These are phyloP conservation scores for Dioscorea cayenensis DNA, from an alignment of 116 monocot genomes.

Conservation along the genomic window DNA sequence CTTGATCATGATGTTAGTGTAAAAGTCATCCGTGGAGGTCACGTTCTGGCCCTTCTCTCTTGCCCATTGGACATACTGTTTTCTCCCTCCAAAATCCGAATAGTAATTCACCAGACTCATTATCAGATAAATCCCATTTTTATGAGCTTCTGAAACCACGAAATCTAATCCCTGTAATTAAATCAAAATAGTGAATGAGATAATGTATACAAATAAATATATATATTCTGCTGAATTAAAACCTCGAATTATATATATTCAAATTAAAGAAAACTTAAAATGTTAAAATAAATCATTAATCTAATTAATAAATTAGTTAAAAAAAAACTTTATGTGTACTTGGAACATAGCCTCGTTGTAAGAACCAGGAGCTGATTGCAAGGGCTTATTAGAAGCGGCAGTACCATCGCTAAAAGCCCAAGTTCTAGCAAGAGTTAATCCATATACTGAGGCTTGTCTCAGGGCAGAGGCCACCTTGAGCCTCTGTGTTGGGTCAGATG, in stretches of 20 bases:
- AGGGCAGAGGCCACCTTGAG: neutral
- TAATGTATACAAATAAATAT: too few relatives aligned
- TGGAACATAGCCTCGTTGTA: neutral
- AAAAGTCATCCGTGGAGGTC: constrained; percentile 85
- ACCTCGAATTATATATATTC: too few relatives aligned
- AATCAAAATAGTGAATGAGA: too few relatives aligned
- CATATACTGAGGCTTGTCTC: neutral
- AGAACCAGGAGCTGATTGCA: neutral
- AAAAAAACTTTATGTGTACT: too few relatives aligned
- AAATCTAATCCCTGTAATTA: constrained; percentile 79
- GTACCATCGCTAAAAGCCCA: too few relatives aligned
- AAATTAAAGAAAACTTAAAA: too few relatives aligned
- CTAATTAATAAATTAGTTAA: too few relatives aligned
- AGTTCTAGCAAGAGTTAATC: neutral
- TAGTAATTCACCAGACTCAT: constrained; percentile 89
- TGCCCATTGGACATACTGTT: constrained; percentile 93
- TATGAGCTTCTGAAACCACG: constrained; percentile 77
- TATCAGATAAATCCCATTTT: constrained; percentile 61
- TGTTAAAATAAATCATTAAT: too few relatives aligned
- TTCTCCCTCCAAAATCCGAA: constrained; percentile 87
- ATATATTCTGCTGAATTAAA: too few relatives aligned
- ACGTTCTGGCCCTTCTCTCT: constrained; percentile 70
- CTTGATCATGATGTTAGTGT: constrained; percentile 66
- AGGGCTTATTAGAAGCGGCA: neutral
- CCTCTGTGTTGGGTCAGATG: constrained; percentile 13